phyloP scores from a whole-genome alignment of 2,329 filamentous ascomycete species.

The Bertia moriformis region DNA sequence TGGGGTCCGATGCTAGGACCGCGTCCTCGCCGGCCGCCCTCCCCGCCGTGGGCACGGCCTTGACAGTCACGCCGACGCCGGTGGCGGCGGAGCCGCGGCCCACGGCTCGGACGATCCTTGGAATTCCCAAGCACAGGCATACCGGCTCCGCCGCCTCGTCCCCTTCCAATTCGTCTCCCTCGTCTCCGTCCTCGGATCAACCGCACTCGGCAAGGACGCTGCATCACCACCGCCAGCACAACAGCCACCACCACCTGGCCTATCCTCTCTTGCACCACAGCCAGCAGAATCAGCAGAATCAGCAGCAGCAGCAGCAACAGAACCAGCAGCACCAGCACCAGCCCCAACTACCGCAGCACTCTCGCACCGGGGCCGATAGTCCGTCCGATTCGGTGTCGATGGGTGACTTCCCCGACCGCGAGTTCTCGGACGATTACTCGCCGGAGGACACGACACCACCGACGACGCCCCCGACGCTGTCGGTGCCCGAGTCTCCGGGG shows the following conservation, averaged over 20 bases:
- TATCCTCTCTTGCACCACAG: too few relatives aligned
- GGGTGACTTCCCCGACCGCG: slow-evolving; percentile 29
- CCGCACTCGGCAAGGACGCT: background rate
- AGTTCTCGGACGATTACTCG: slow-evolving; percentile 44
- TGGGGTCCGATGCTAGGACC: slow-evolving; percentile 15
- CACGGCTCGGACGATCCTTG: background rate
- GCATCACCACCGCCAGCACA: background rate
- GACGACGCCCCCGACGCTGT: slow-evolving; percentile 54
- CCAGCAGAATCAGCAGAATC: too few relatives aligned
- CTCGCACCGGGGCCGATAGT: slow-evolving; percentile 16
- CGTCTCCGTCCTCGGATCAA: too few relatives aligned
- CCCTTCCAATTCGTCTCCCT: background rate
- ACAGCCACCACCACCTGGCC: background rate
- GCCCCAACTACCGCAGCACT: slow-evolving; percentile 23
- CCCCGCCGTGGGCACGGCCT: too few relatives aligned
- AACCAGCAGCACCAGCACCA: background rate
- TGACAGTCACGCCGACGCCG: slow-evolving; percentile 22
- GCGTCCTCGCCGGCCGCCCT: slow-evolving; percentile 15
- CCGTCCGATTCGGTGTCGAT: slow-evolving; percentile 27
- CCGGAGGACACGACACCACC: slow-evolving; percentile 61
- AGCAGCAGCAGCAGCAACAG: too few relatives aligned
- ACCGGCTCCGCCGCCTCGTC: background rate
- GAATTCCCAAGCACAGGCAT: background rate
- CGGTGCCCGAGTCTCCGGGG: slow-evolving; percentile 41
- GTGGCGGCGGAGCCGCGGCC: background rate